Evolutionary conservation across 2,329 filamentous ascomycete genomes (phyloP).

Genomic region (Talaromyces verruculosus): DNA sequence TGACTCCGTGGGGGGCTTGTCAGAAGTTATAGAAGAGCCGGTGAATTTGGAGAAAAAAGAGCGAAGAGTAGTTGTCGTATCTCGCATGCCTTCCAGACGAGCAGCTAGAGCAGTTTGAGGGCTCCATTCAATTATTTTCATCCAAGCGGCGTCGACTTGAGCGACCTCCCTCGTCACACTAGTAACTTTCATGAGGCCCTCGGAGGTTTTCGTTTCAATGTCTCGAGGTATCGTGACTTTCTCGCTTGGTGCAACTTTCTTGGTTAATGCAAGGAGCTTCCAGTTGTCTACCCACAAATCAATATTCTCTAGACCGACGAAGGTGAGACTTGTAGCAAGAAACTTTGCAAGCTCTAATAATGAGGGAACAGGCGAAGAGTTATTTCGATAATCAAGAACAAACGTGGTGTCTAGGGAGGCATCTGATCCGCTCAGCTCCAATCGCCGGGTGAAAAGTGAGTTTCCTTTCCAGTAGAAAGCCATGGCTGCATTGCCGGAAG

Average conservation of each 20-base stretch:
- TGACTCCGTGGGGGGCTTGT: conserved; percentile 48
- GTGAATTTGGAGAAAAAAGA: conserved; percentile 81
- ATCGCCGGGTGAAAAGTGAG: conserved; percentile 85
- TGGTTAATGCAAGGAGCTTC: conserved; percentile 73
- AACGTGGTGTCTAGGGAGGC: conserved; percentile 78
- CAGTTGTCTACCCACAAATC: conserved; percentile 90
- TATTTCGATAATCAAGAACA: conserved; percentile 88
- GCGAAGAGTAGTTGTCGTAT: conserved; percentile 62
- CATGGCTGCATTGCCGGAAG: conserved; percentile 89
- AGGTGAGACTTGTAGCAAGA: conserved; percentile 89
- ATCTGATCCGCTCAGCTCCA: conserved; percentile 69
- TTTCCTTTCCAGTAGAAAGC: conserved; percentile 99
- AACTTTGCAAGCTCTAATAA: conserved; percentile 87
- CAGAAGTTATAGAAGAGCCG: conserved; percentile 54
- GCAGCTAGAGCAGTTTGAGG: conserved; percentile 49
- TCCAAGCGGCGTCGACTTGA: conserved; percentile 87
- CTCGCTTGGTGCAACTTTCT: conserved; percentile 79
- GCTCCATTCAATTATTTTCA: conserved; percentile 86
- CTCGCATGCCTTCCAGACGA: conserved; percentile 40
- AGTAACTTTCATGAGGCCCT: conserved; percentile 82
- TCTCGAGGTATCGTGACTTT: conserved; percentile 72
- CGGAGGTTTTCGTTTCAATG: conserved; percentile 77
- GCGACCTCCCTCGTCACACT: conserved; percentile 81
- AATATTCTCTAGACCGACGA: conserved; percentile 83
- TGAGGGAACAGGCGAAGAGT: conserved; percentile 80